Evolutionary conservation across 2,329 filamentous ascomycete genomes (phyloP).

Genomic region (Nemania bipapillata): DNA sequence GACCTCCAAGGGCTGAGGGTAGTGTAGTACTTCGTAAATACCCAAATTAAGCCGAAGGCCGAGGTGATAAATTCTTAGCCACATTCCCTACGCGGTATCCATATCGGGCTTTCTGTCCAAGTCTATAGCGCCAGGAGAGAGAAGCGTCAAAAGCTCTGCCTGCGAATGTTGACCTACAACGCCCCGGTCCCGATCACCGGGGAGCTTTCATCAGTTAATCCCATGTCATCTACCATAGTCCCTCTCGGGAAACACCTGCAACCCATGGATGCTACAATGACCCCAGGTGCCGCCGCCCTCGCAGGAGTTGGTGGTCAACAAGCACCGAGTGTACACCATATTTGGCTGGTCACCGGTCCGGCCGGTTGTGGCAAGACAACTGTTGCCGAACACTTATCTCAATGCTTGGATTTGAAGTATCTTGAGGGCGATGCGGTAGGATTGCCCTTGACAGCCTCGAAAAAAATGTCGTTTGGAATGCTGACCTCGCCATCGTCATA

Average conservation of each 20-base stretch:
- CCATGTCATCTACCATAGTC: slow-evolving; percentile 47
- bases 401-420: slow-evolving; percentile 72
- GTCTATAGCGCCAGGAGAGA: background rate
- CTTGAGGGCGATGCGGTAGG: slow-evolving; percentile 82
- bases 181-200: slow-evolving; percentile 59
- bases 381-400: slow-evolving; percentile 72
- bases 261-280: slow-evolving; percentile 48
- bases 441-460: background rate
- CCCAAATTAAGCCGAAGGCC: slow-evolving; percentile 2
- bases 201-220: slow-evolving; percentile 50
- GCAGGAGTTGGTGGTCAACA: slow-evolving; percentile 45
- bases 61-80: slow-evolving; percentile 8
- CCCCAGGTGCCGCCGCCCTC: slow-evolving; percentile 47
- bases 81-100: background rate
- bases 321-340: slow-evolving; percentile 67
- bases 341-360: slow-evolving; percentile 83
- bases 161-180: slow-evolving; percentile 64
- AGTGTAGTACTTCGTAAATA: slow-evolving; percentile 11
- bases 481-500: slow-evolving; percentile 48
- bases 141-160: background rate
- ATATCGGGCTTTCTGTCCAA: background rate
- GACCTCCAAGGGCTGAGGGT: background rate
- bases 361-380: slow-evolving; percentile 84
- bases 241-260: slow-evolving; percentile 48
- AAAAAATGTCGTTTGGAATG: background rate